Conservation (phyloP, 768 basidiomycete genomes). For the Mrakia gelida region DNA sequence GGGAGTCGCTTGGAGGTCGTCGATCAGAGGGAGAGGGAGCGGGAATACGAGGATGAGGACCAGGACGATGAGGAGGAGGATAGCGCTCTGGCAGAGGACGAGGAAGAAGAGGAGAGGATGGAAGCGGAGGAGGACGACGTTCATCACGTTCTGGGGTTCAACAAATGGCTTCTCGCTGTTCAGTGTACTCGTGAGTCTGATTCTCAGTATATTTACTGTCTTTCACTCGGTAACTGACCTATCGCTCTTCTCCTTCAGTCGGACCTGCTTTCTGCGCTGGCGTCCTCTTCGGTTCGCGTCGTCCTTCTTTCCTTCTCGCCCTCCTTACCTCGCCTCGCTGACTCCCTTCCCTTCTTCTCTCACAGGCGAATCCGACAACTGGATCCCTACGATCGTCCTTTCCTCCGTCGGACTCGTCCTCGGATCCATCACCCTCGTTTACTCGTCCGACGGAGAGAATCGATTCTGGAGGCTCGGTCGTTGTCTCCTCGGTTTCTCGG, state of each 20-base stretch:
- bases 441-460: conserved; percentile 58
- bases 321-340: conserved; percentile 12
- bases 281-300: conserved; percentile 69
- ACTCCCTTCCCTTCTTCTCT: not conserved
- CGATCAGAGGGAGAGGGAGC: not conserved
- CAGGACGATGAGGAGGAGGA: conserved; percentile 46
- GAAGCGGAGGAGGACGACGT: conserved; percentile 2
- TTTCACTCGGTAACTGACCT: not conserved
- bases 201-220: too few species aligned
- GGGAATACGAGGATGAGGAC: not conserved
- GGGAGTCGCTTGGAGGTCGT: not conserved
- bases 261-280: conserved; percentile 73
- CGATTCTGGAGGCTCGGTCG: conserved; percentile 61
- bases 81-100: conserved; percentile 56
- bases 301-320: not conserved
- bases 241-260: conserved; percentile 38
- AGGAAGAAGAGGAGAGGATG: conserved; percentile 38
- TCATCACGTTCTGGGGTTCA: conserved; percentile 37
- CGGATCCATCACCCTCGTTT: conserved; percentile 40
- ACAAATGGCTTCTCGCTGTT: conserved; percentile 71
- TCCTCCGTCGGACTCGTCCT: not conserved
- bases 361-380: not conserved
- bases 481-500: conserved; percentile 85
- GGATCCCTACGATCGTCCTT: not conserved
- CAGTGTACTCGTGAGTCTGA: conserved; percentile 61